Conservation (phyloP, 1,284 basidiomycete species). For the Pholiota adiposa region DNA sequence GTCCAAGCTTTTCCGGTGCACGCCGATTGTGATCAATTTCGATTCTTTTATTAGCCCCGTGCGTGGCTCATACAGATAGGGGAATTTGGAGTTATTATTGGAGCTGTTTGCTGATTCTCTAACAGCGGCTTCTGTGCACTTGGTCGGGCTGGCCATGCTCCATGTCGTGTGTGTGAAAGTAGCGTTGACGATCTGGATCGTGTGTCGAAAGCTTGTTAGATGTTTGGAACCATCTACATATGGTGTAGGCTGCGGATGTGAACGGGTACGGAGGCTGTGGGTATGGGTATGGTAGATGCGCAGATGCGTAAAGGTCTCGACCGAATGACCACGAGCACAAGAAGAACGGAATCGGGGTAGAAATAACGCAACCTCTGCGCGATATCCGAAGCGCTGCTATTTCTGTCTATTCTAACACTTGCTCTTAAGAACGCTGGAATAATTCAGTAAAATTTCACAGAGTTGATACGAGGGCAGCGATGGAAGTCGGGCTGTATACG, state of each 20-base stretch:
- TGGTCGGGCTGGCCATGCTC: not conserved
- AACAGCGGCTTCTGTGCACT: not conserved
- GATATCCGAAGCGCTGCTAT: too few species aligned
- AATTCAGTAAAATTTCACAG: too few species aligned
- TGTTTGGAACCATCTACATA: too few species aligned
- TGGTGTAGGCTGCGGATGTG: not conserved
- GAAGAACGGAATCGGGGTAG: not conserved
- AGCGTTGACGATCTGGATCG: not conserved
- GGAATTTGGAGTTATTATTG: not conserved
- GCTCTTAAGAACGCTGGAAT: too few species aligned
- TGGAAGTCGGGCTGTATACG: too few species aligned
- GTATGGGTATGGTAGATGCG: too few species aligned
- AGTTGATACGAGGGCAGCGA: too few species aligned
- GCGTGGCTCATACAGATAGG: not conserved
- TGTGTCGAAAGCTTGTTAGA: not conserved
- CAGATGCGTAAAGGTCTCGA: not conserved
- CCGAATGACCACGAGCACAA: not conserved
- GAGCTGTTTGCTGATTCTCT: not conserved
- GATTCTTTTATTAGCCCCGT: not conserved
- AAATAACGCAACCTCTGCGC: too few species aligned
- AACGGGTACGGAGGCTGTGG: not conserved
- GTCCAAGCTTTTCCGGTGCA: too few species aligned
- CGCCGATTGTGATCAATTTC: not conserved
- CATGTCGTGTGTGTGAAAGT: not conserved
- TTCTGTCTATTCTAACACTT: too few species aligned